phyloP scores from a whole-genome alignment of 345 rosid species.

The Acer negundo region DNA sequence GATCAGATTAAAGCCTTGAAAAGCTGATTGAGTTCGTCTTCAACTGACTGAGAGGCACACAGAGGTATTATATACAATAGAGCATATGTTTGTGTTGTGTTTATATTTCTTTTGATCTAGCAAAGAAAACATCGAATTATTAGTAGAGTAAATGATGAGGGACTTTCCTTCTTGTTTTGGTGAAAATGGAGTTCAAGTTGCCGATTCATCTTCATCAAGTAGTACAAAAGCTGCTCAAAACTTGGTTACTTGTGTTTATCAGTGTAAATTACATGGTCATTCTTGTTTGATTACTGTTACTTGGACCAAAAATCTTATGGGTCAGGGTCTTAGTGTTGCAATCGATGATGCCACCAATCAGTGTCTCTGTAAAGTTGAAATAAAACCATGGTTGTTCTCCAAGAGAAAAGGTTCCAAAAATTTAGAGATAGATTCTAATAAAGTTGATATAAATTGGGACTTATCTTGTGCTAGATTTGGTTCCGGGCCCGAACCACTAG shows the following conservation, averaged over 20 bases:
- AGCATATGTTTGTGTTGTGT: background rate
- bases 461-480: slow-evolving; percentile 77
- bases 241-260: slow-evolving; percentile 75
- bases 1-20: slow-evolving; percentile 24
- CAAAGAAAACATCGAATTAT: background rate
- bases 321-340: slow-evolving; percentile 73
- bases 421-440: slow-evolving; percentile 53
- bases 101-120: background rate
- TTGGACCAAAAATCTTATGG: slow-evolving; percentile 88
- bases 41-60: slow-evolving; percentile 29
- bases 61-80: too few species aligned
- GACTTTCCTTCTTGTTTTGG: slow-evolving; percentile 98
- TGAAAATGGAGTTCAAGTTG: slow-evolving; percentile 93
- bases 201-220: slow-evolving; percentile 73
- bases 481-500: slow-evolving; percentile 76
- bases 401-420: slow-evolving; percentile 76
- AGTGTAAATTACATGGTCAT: slow-evolving; percentile 57
- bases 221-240: slow-evolving; percentile 69
- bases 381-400: slow-evolving; percentile 89
- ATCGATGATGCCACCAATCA: slow-evolving; percentile 67
- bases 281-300: slow-evolving; percentile 70
- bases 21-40: slow-evolving; percentile 30
- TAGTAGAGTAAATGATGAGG: slow-evolving; percentile 48
- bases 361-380: slow-evolving; percentile 75
- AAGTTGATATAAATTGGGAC: slow-evolving; percentile 71